Conservation (phyloP, 1,284 basidiomycete species). For the Hymenochaete sp. region DNA sequence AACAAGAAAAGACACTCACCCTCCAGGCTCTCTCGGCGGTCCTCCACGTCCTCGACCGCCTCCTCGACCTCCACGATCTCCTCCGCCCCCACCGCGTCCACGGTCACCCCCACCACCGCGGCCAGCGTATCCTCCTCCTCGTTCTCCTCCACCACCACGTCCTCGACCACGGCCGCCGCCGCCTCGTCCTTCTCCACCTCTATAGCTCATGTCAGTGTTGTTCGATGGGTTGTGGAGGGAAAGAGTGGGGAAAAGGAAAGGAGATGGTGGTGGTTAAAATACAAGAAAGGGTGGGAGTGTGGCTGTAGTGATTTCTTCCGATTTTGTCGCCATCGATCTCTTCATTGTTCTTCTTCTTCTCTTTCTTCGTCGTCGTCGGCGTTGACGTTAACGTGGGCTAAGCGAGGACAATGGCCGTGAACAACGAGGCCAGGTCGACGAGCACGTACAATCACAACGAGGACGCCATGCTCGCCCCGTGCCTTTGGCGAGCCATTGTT, state of each 20-base stretch:
- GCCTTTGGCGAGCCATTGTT: not conserved
- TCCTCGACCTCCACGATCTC: slow-evolving; percentile 13
- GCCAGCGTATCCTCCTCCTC: slow-evolving; percentile 28
- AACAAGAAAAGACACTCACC: slow-evolving; percentile 32
- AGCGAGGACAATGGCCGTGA: no score
- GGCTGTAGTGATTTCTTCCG: no score
- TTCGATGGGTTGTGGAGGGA: not conserved
- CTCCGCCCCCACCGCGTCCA: slow-evolving; percentile 25
- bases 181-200: slow-evolving; percentile 27
- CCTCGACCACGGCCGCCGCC: slow-evolving; percentile 20
- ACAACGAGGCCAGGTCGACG: not conserved
- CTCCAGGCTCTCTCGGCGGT: slow-evolving; percentile 33
- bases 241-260: not conserved
- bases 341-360: no score
- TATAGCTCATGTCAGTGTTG: slow-evolving; percentile 24
- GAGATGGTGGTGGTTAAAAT: not conserved
- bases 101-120: slow-evolving; percentile 24
- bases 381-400: no score
- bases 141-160: slow-evolving; percentile 9
- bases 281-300: not conserved
- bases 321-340: no score
- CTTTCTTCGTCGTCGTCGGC: no score
- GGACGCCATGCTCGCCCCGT: not conserved
- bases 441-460: not conserved
- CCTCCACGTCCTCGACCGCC: slow-evolving; percentile 20